Evolutionary conservation across 2,329 filamentous ascomycete species (phyloP).

Genomic region (Parafenestella ontariensis): DNA sequence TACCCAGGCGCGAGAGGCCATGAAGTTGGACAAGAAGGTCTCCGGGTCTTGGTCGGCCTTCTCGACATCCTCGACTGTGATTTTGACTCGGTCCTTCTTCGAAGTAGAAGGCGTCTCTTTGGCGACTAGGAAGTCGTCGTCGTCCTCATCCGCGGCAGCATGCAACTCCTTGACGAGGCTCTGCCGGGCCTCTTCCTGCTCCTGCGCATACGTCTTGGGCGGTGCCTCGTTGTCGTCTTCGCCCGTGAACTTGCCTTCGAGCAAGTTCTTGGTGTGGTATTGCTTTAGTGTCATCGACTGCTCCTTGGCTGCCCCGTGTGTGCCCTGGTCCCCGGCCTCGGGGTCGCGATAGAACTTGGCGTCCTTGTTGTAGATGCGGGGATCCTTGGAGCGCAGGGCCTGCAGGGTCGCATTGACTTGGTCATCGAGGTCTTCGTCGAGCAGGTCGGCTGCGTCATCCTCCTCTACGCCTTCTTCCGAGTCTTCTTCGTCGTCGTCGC

Average conservation of each 20-base stretch:
- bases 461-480: conserved; percentile 73
- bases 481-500: conserved; percentile 61
- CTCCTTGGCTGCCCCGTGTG: conserved; percentile 66
- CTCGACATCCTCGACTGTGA: conserved; percentile 65
- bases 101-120: conserved; percentile 61
- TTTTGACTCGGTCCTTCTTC: conserved; percentile 42
- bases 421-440: conserved; percentile 82
- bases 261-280: conserved; percentile 90
- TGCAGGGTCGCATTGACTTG: conserved; percentile 87
- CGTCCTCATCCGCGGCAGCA: conserved; percentile 64
- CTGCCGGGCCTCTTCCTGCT: conserved; percentile 83
- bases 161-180: conserved; percentile 83
- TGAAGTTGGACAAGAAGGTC: conserved; percentile 91
- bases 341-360: conserved; percentile 77
- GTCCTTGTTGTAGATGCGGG: conserved; percentile 83
- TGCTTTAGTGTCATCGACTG: conserved; percentile 87
- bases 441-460: conserved; percentile 88
- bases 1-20: conserved; percentile 91
- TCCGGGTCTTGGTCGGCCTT: conserved; percentile 89
- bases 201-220: conserved; percentile 80
- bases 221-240: conserved; percentile 61
- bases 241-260: conserved; percentile 71
- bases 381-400: conserved; percentile 90
- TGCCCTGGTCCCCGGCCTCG: conserved; percentile 57
- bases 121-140: conserved; percentile 76